phyloP scores from a whole-genome alignment of 306 rosid species.

The Purshia tridentata region DNA sequence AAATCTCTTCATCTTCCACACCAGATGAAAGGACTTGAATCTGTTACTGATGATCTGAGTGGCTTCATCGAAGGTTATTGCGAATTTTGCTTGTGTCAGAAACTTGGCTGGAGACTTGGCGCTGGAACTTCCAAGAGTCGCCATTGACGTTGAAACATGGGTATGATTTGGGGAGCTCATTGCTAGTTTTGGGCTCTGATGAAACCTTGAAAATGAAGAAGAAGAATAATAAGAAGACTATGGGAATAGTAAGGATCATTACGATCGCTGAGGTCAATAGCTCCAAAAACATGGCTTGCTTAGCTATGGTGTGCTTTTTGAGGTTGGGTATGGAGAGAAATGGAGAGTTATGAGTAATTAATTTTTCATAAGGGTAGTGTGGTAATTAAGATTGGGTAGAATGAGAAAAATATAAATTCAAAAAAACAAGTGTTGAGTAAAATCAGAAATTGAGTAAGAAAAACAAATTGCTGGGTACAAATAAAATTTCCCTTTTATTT shows the following conservation, averaged over 20 bases:
- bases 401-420: too few relatives aligned
- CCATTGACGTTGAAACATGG: slow-evolving; percentile 66
- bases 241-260: slow-evolving; percentile 13
- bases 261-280: slow-evolving; percentile 16
- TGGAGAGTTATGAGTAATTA: too few relatives aligned
- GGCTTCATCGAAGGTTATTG: slow-evolving; percentile 49
- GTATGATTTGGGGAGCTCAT: slow-evolving; percentile 46
- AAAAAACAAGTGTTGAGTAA: too few relatives aligned
- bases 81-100: too few relatives aligned
- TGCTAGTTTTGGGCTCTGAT: neutral
- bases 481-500: too few relatives aligned
- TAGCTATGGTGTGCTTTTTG: too few relatives aligned
- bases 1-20: slow-evolving; percentile 46
- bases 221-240: neutral
- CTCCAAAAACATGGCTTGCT: slow-evolving; percentile 6
- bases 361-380: too few relatives aligned
- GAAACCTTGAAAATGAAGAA: neutral
- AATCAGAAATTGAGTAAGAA: too few relatives aligned
- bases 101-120: slow-evolving; percentile 46
- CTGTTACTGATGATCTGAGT: slow-evolving; percentile 41
- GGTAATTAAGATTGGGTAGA: too few relatives aligned
- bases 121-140: slow-evolving; percentile 54
- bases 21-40: slow-evolving; percentile 1
- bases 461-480: too few relatives aligned
- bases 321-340: too few relatives aligned